Evolutionary conservation across 2,329 filamentous ascomycete species (phyloP).

Genomic region (Exutisphaerella laricina): DNA sequence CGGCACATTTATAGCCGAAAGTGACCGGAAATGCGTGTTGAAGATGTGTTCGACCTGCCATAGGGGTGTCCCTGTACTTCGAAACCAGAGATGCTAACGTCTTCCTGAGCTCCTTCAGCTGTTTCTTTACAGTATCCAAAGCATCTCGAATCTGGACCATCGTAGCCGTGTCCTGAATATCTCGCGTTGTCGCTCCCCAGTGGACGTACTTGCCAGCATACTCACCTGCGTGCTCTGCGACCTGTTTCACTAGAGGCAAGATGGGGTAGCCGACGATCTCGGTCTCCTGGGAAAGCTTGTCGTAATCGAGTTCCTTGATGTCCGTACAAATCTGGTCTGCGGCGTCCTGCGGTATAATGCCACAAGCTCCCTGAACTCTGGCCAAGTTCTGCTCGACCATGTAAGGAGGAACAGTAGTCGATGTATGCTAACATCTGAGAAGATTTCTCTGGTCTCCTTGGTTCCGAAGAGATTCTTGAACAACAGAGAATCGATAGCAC

Average conservation of each 20-base stretch:
- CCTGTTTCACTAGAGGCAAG: conserved; percentile 28
- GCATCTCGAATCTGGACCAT: conserved; percentile 28
- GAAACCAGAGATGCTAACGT: conserved; percentile 14
- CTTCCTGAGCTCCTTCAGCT: conserved; percentile 13
- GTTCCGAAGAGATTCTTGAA: conserved; percentile 24
- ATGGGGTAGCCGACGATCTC: conserved; percentile 32
- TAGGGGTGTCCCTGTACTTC: conserved; percentile 23
- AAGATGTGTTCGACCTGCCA: conserved; percentile 30
- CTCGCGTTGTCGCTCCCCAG: conserved; percentile 32
- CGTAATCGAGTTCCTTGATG: conserved; percentile 17
- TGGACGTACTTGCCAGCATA: conserved; percentile 28
- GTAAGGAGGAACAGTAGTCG: conserved; percentile 19
- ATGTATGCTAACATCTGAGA: conserved; percentile 21
- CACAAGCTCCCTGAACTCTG: conserved; percentile 18
- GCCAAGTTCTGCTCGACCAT: conserved; percentile 25
- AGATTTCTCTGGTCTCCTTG: conserved; percentile 15
- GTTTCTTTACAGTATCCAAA: conserved; percentile 17
- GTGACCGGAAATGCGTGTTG: conserved; percentile 32
- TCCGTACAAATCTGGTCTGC: conserved; percentile 19
- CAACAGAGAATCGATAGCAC: conserved; percentile 24
- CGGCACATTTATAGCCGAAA: conserved; percentile 32
- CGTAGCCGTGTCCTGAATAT: conserved; percentile 29
- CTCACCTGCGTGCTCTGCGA: conserved; percentile 22
- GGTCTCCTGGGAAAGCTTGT: conserved; percentile 24
- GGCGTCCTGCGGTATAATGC: conserved; percentile 25